phyloP scores from a whole-genome alignment of 1,139 yeast genomes.

The Chernovozyma aurita region DNA sequence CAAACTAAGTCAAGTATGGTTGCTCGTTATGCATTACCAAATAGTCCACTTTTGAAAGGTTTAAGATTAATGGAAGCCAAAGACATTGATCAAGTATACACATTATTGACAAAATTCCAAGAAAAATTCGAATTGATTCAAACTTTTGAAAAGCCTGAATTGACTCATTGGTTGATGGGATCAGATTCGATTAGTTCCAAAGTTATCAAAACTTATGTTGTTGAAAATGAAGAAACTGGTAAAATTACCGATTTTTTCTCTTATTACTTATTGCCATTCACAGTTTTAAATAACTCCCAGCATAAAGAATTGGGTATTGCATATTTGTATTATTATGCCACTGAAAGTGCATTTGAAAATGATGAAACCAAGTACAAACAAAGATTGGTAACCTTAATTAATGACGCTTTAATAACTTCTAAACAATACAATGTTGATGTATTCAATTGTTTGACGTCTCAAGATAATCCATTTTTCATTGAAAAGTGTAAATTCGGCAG shows the following conservation, averaged over 20 bases:
- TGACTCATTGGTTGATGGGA: constrained; percentile 81
- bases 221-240: constrained; percentile 54
- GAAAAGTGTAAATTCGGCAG: constrained; percentile 83
- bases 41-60: constrained; percentile 51
- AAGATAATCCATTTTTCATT: constrained; percentile 81
- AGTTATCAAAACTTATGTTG: constrained; percentile 77
- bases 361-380: constrained; percentile 40
- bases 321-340: constrained; percentile 85
- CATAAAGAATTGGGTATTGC: constrained; percentile 80
- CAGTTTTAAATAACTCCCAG: constrained; percentile 65
- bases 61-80: constrained; percentile 56
- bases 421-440: constrained; percentile 74
- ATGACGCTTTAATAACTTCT: constrained; percentile 76
- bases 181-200: constrained; percentile 21
- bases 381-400: constrained; percentile 58
- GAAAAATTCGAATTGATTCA: constrained; percentile 70
- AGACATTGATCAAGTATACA: constrained; percentile 64
- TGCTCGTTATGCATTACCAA: constrained; percentile 71
- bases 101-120: constrained; percentile 59
- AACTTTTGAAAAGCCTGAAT: constrained; percentile 63
- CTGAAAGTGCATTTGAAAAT: constrained; percentile 46
- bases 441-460: constrained; percentile 86
- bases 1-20: constrained; percentile 79
- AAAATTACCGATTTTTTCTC: constrained; percentile 84
- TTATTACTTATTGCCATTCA: constrained; percentile 83